Conservation (phyloP, 2,329 filamentous ascomycete species). For the Penicillium sp. region DNA sequence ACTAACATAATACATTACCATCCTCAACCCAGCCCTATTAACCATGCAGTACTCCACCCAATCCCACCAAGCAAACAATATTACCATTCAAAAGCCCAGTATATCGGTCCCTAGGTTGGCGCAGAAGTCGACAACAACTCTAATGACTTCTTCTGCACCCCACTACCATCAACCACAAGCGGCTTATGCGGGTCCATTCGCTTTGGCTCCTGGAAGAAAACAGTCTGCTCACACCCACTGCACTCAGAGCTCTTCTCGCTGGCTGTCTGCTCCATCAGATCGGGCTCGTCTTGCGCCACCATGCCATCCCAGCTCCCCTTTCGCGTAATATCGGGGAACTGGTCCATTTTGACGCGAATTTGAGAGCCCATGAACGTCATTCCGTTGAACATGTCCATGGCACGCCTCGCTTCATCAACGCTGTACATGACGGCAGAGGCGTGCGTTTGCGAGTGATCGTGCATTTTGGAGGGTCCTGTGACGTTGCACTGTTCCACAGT, state of each 20-base stretch:
- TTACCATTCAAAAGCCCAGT: neutral
- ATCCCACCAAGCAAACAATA: neutral
- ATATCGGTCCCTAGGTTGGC: constrained; percentile 17
- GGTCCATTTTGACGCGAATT: constrained; percentile 44
- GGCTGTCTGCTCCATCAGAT: neutral
- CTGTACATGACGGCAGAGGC: constrained; percentile 38
- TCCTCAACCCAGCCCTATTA: constrained; percentile 1
- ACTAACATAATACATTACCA: constrained; percentile 24
- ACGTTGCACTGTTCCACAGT: constrained; percentile 44
- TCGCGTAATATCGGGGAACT: constrained; percentile 23
- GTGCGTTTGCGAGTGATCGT: constrained; percentile 35
- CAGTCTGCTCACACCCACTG: constrained; percentile 8
- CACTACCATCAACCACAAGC: constrained; percentile 34
- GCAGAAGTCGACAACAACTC: constrained; percentile 26
- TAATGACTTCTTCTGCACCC: constrained; percentile 25
- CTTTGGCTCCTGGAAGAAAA: neutral
- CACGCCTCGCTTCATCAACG: constrained; percentile 45
- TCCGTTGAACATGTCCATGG: constrained; percentile 43
- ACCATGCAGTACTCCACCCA: neutral
- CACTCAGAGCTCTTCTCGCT: constrained; percentile 11
- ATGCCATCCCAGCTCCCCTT: constrained; percentile 24
- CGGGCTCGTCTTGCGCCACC: constrained; percentile 14
- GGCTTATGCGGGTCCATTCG: constrained; percentile 17
- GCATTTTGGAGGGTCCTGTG: constrained; percentile 30
- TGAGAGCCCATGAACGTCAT: constrained; percentile 40